phyloP scores from a whole-genome alignment of 345 rosid species.

The Rhodamnia rubescens region DNA sequence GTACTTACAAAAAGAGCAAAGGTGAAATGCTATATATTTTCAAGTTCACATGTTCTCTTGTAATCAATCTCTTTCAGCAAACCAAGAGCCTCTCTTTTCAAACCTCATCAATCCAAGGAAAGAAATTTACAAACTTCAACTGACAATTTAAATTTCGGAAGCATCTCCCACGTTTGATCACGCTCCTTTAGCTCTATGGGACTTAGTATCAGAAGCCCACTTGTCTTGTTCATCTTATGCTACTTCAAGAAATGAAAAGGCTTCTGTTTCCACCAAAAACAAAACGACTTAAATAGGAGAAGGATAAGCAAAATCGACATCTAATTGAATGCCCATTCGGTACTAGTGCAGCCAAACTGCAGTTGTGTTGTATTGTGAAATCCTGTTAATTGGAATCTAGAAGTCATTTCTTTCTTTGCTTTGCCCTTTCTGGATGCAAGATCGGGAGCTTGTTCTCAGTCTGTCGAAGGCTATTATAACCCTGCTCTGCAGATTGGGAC shows the following conservation, averaged over 20 bases:
- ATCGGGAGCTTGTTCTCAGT: too few relatives aligned
- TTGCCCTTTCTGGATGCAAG: too few relatives aligned
- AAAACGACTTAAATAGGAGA: too few relatives aligned
- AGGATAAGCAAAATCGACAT: too few relatives aligned
- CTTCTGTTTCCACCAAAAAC: not conserved
- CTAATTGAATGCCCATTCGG: too few relatives aligned
- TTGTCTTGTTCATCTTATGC: not conserved
- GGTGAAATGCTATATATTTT: not conserved
- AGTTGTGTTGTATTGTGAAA: too few relatives aligned
- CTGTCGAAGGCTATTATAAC: too few relatives aligned
- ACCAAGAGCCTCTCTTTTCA: not conserved
- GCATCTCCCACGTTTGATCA: not conserved
- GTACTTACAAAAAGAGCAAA: not conserved
- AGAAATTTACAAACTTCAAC: not conserved
- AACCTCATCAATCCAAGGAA: not conserved
- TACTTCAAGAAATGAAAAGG: not conserved
- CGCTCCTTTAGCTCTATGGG: not conserved
- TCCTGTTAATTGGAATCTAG: too few relatives aligned
- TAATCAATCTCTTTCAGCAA: not conserved
- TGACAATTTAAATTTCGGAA: not conserved
- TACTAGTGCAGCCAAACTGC: too few relatives aligned
- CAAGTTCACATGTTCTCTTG: not conserved
- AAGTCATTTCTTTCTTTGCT: too few relatives aligned
- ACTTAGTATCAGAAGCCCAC: not conserved
- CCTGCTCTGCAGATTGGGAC: too few relatives aligned